A percentile compares a stretch with the other conserved stretches of the same genome.
Evolutionary conservation across 2,329 filamentous ascomycete genomes (phyloP).

Genomic region (Tolypocladium amazonense): DNA sequence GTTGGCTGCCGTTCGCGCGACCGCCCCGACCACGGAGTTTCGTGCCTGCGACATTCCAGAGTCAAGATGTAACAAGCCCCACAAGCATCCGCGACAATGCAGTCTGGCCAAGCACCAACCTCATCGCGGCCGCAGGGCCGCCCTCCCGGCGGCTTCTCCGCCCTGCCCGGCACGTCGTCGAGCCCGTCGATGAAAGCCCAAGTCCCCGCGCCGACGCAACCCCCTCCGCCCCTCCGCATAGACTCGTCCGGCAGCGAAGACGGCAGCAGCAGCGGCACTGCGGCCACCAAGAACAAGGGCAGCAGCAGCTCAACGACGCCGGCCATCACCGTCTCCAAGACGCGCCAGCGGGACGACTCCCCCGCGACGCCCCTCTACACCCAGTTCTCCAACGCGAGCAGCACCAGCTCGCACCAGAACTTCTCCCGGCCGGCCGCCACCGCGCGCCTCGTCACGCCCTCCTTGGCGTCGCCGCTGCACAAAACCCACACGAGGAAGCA

Average conservation of each 20-base stretch:
- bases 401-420: slow-evolving; percentile 37
- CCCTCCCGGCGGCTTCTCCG: slow-evolving; percentile 46
- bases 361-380: slow-evolving; percentile 36
- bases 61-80: slow-evolving; percentile 32
- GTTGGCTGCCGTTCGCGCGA: neutral
- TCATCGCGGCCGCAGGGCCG: slow-evolving; percentile 28
- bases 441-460: slow-evolving; percentile 16
- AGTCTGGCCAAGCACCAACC: slow-evolving; percentile 22
- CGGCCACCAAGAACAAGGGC: neutral
- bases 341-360: slow-evolving; percentile 26
- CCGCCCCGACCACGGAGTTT: neutral
- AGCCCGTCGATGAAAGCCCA: slow-evolving; percentile 16
- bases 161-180: slow-evolving; percentile 28
- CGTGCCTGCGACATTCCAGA: neutral
- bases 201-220: slow-evolving; percentile 15
- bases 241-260: slow-evolving; percentile 19
- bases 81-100: slow-evolving; percentile 29
- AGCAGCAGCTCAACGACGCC: slow-evolving; percentile 3
- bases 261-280: slow-evolving; percentile 4
- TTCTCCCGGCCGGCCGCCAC: slow-evolving; percentile 44
- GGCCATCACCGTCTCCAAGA: slow-evolving; percentile 34
- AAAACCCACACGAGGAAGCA: slow-evolving; percentile 50
- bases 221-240: slow-evolving; percentile 20
- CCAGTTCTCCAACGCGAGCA: slow-evolving; percentile 38
- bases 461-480: slow-evolving; percentile 17